Percentiles rank a stretch among this genome's conserved stretches.
phyloP scores from a whole-genome alignment of 2,329 filamentous ascomycete genomes.

The Exophiala aquamarina region DNA sequence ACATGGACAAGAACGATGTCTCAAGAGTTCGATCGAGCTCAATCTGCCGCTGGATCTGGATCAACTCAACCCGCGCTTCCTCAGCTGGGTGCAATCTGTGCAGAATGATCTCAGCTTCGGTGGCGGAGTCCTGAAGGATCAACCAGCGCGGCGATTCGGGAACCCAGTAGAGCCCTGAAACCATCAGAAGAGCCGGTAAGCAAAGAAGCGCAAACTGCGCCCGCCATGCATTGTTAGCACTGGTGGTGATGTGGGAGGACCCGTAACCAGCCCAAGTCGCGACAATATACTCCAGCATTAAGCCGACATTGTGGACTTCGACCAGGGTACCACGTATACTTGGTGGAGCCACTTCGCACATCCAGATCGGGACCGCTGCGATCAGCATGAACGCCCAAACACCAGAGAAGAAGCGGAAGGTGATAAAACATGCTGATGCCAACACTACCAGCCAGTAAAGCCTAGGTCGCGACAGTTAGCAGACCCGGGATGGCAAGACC shows the following conservation, averaged over 20 bases:
- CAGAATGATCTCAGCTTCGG: conserved; percentile 5
- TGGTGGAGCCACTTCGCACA: conserved; percentile 15
- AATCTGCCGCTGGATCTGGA: conserved; percentile 9
- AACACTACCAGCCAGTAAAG: conserved; percentile 10
- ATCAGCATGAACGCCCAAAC: conserved; percentile 9
- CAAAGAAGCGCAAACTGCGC: conserved; percentile 3
- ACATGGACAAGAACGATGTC: conserved; percentile 3
- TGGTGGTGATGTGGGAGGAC: background rate
- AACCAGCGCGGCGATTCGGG: conserved; percentile 14
- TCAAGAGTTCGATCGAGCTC: conserved; percentile 7
- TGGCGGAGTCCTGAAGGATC: conserved; percentile 2
- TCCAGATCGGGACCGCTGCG: conserved; percentile 9
- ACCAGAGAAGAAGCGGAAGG: conserved; percentile 12
- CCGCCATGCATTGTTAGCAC: background rate
- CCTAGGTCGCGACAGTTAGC: conserved; percentile 3
- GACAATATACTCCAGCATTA: conserved; percentile 7
- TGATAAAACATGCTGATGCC: conserved; percentile 17
- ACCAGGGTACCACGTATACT: conserved; percentile 16
- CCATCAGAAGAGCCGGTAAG: background rate
- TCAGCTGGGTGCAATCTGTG: conserved; percentile 2
- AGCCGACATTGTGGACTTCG: conserved; percentile 2
- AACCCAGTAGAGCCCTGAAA: conserved; percentile 1
- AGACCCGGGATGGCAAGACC: background rate
- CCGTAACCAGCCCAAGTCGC: conserved; percentile 11
- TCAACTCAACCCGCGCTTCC: conserved; percentile 8